Evolutionary conservation across 306 rosid species (phyloP).

Genomic region (Rubus idaeus): DNA sequence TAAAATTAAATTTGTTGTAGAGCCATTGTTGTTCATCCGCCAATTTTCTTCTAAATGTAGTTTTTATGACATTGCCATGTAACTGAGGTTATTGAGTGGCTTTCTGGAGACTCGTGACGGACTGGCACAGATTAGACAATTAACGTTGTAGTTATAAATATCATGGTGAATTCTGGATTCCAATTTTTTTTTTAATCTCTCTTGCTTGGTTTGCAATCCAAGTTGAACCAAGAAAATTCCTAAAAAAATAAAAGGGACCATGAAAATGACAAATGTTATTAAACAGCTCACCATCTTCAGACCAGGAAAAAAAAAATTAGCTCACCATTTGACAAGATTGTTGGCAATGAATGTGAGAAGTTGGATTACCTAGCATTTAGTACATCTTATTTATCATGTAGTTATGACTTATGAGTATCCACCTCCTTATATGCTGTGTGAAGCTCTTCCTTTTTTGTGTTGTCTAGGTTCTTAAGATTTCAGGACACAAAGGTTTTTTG

Average conservation of each 20-base stretch:
- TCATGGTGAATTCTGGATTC: not conserved
- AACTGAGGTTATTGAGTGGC: not conserved
- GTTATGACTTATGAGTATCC: too few relatives aligned
- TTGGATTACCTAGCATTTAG: not conserved
- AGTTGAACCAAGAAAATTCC: not conserved
- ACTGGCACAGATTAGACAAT: not conserved
- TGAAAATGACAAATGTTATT: not conserved
- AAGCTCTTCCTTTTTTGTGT: not conserved
- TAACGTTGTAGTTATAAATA: not conserved
- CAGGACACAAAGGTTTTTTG: not conserved
- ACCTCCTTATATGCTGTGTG: too few relatives aligned
- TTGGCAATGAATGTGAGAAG: not conserved
- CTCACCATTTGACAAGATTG: not conserved
- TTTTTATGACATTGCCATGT: not conserved
- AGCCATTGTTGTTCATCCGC: slow-evolving; percentile 4
- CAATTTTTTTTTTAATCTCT: not conserved
- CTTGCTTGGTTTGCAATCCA: not conserved
- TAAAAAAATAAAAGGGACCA: not conserved
- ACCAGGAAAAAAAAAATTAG: too few relatives aligned
- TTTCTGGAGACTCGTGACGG: slow-evolving; percentile 10
- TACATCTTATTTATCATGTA: not conserved
- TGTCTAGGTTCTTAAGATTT: not conserved
- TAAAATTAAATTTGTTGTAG: not conserved
- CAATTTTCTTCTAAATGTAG: not conserved
- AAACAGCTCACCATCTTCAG: too few relatives aligned